Percentiles rank a stretch among this genome's conserved stretches.
These are phyloP conservation scores for Brassica napus DNA, from an alignment of 345 rosid species.

Conservation along the genomic window DNA sequence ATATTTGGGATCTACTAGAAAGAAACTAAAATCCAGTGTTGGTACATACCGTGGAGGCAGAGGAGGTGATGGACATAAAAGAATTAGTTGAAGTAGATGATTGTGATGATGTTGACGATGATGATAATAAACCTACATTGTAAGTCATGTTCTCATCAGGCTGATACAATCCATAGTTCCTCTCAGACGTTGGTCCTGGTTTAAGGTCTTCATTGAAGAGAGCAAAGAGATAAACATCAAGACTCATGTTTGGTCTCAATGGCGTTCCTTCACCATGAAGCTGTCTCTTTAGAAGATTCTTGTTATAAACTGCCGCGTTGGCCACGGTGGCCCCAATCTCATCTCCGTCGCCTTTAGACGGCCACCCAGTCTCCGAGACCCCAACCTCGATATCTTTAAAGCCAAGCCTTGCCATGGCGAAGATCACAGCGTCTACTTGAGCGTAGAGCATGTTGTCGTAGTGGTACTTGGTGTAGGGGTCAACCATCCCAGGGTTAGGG, in stretches of 20 bases:
- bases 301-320: slow-evolving; percentile 76
- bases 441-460: slow-evolving; percentile 98
- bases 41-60: slow-evolving; percentile 64
- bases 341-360: slow-evolving; percentile 75
- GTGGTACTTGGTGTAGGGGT: slow-evolving; percentile 66
- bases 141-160: slow-evolving; percentile 88
- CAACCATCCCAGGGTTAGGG: slow-evolving; percentile 84
- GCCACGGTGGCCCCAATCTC: slow-evolving; percentile 70
- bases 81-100: slow-evolving; percentile 48
- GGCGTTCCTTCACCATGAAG: slow-evolving; percentile 82
- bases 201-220: slow-evolving; percentile 89
- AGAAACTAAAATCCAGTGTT: slow-evolving; percentile 18
- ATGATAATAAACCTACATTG: slow-evolving; percentile 58
- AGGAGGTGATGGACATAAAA: slow-evolving; percentile 69
- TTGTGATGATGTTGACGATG: slow-evolving; percentile 38
- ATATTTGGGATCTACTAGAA: slow-evolving; percentile 4
- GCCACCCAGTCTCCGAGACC: slow-evolving; percentile 97
- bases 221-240: slow-evolving; percentile 86
- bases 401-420: slow-evolving; percentile 75
- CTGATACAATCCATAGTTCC: slow-evolving; percentile 86
- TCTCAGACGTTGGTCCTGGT: slow-evolving; percentile 89
- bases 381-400: slow-evolving; percentile 65
- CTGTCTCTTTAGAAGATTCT: slow-evolving; percentile 71
- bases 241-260: slow-evolving; percentile 55
- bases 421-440: slow-evolving; percentile 78